These are phyloP conservation scores for Kentomonas sorsogonicus DNA, from an alignment of 208 protist species.

Conservation along the genomic window DNA sequence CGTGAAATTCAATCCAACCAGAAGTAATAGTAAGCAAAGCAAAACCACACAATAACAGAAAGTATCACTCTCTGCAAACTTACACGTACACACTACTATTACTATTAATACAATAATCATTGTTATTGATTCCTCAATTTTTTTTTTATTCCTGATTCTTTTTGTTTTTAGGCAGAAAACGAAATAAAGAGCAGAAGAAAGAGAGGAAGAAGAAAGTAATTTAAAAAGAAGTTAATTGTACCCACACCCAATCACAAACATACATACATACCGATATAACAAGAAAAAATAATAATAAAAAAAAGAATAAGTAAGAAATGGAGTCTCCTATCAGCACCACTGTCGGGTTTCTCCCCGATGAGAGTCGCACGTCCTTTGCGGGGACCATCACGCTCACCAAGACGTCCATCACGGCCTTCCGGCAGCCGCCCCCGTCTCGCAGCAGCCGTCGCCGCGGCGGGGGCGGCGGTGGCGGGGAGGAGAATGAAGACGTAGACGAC, in stretches of 20 bases:
- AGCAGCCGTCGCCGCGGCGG: too few species aligned
- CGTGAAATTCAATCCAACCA: too few species aligned
- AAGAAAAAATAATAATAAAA: constrained; percentile 15
- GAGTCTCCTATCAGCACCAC: constrained; percentile 21
- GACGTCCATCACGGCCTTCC: constrained; percentile 50
- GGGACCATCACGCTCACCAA: constrained; percentile 52
- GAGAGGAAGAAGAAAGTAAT: constrained; percentile 10
- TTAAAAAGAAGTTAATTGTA: constrained; percentile 12
- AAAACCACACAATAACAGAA: too few species aligned
- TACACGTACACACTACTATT: background rate
- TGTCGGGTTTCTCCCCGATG: constrained; percentile 43
- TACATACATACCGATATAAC: constrained; percentile 4
- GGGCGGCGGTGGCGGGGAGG: too few species aligned
- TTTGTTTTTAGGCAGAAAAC: constrained; percentile 1
- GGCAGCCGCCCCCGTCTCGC: constrained; percentile 8
- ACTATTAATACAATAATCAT: constrained; percentile 5
- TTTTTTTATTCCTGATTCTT: constrained; percentile 3
- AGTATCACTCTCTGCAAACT: too few species aligned
- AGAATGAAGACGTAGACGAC: too few species aligned
- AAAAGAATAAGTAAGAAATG: constrained; percentile 12
- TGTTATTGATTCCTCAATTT: background rate
- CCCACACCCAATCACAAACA: constrained; percentile 8
- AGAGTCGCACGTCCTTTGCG: constrained; percentile 28
- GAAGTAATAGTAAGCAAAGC: too few species aligned
- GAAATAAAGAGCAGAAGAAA: constrained; percentile 11